Conservation (phyloP, 148 eudicot genomes). For the Linanthus parryae region DNA sequence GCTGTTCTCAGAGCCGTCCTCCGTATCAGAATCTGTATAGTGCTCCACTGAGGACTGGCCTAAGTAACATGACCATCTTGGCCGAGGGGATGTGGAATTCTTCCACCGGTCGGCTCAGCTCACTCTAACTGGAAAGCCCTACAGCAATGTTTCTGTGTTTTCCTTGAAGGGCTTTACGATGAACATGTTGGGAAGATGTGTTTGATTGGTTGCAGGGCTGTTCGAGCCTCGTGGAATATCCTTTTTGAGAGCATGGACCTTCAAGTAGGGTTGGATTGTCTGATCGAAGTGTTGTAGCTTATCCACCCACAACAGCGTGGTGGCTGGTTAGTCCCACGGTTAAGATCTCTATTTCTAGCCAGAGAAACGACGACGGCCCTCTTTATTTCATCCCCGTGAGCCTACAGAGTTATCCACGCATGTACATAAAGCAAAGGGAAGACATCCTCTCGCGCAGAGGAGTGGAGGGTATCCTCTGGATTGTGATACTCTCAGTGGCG, state of each 20-base stretch:
- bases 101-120: constrained; percentile 72
- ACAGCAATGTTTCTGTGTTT: constrained; percentile 48
- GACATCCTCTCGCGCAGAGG: constrained; percentile 66
- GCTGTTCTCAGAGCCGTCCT: constrained; percentile 63
- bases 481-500: constrained; percentile 58
- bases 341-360: constrained; percentile 59
- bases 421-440: constrained; percentile 72
- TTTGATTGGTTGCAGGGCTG: constrained; percentile 78
- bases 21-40: constrained; percentile 34
- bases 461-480: constrained; percentile 62
- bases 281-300: constrained; percentile 52
- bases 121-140: constrained; percentile 20
- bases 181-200: constrained; percentile 76
- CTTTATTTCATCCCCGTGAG: constrained; percentile 51
- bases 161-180: constrained; percentile 79
- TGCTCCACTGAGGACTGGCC: constrained; percentile 63
- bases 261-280: constrained; percentile 74
- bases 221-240: constrained; percentile 58
- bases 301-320: constrained; percentile 73
- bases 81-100: constrained; percentile 91
- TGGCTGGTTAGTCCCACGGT: constrained; percentile 78
- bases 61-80: constrained; percentile 67
- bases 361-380: constrained; percentile 69
- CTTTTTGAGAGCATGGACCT: constrained; percentile 57
- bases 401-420: constrained; percentile 60